These are phyloP conservation scores for Sporopachydermia cereana DNA, from an alignment of 1,139 yeast genomes.

Conservation along the genomic window DNA sequence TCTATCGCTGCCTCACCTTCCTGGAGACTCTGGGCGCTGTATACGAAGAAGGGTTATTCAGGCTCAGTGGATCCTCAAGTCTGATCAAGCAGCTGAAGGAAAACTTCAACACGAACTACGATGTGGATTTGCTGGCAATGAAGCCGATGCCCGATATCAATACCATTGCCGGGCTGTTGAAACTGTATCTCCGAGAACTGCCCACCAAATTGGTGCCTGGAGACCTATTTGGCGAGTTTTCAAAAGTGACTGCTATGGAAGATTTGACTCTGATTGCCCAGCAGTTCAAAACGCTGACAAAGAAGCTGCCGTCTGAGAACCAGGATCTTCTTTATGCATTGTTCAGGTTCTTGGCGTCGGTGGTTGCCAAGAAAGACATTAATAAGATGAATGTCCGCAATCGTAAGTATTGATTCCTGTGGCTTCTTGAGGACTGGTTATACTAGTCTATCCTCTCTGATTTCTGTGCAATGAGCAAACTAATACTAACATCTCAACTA, in stretches of 20 bases:
- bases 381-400: constrained; percentile 81
- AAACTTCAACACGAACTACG: constrained; percentile 44
- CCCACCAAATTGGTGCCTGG: constrained; percentile 55
- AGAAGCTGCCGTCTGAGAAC: constrained; percentile 36
- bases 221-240: constrained; percentile 30
- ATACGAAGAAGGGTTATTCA: constrained; percentile 81
- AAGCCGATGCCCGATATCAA: constrained; percentile 41
- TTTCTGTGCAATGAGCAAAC: too few species aligned
- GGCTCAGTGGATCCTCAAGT: constrained; percentile 83
- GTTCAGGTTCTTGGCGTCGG: constrained; percentile 54
- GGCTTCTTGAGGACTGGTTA: too few species aligned
- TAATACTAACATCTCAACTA: background rate
- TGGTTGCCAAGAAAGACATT: constrained; percentile 46
- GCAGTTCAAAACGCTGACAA: constrained; percentile 24
- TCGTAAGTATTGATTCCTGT: too few species aligned
- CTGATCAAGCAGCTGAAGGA: constrained; percentile 64
- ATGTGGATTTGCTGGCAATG: constrained; percentile 47
- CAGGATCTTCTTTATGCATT: constrained; percentile 52
- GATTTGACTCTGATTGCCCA: constrained; percentile 22
- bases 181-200: constrained; percentile 60
- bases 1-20: constrained; percentile 64
- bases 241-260: constrained; percentile 24
- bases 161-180: constrained; percentile 68
- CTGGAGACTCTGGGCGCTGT: constrained; percentile 59
- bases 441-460: too few species aligned